Conservation (phyloP, 164 flowering plant genomes). For the Umbellularia californica region DNA sequence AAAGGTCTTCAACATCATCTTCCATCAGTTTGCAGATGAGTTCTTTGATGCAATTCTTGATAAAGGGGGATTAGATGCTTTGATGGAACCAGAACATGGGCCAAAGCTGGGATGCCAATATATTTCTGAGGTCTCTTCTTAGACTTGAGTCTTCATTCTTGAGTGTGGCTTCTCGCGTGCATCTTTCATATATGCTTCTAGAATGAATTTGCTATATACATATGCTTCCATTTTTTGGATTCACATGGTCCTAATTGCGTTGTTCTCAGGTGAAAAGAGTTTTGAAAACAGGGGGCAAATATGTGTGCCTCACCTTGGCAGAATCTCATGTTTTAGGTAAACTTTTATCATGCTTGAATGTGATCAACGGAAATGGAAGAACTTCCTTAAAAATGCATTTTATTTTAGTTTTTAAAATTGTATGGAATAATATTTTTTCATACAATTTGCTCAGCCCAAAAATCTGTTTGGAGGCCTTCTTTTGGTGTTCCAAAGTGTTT, state of each 20-base stretch:
- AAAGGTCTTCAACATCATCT: background rate
- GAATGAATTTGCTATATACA: background rate
- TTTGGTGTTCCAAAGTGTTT: too few species aligned
- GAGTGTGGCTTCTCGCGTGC: constrained; percentile 8
- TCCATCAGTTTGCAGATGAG: constrained; percentile 55
- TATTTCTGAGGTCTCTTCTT: constrained; percentile 64
- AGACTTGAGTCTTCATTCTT: constrained; percentile 14
- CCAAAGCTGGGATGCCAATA: constrained; percentile 66
- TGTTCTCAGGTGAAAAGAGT: constrained; percentile 75
- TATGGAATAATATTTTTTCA: too few species aligned
- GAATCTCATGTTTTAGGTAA: constrained; percentile 94
- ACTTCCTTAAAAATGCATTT: background rate
- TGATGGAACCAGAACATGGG: constrained; percentile 94
- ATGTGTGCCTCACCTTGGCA: constrained; percentile 78
- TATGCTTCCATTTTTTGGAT: background rate
- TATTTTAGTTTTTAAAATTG: background rate
- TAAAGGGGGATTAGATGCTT: constrained; percentile 97
- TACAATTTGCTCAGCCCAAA: too few species aligned
- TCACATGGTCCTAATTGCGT: background rate
- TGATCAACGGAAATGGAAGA: background rate
- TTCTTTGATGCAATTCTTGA: constrained; percentile 75
- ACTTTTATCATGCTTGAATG: constrained; percentile 4
- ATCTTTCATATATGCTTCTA: constrained; percentile 3
- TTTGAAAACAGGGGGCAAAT: constrained; percentile 60
- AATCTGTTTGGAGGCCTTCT: too few species aligned